Base-by-base conservation (phyloP, 352 stramenopile species). In the Blastocystis hominis region DNA sequence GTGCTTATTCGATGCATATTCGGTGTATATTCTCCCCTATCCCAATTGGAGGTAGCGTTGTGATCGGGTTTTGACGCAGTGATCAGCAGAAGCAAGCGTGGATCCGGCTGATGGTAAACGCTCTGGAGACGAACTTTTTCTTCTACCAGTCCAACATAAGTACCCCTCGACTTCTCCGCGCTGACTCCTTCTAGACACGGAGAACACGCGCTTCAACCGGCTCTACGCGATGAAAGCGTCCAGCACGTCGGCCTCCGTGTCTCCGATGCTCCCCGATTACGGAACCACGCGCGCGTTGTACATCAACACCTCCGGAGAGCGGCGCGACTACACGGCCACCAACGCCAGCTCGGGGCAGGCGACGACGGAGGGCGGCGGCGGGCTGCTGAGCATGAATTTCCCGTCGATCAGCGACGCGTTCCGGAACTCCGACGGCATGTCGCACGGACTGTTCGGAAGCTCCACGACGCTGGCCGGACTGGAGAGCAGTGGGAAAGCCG, bases 81-180 rank as follows among this genome's bases (percentile, higher is more conserved):
- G 40, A 36, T 3, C 46, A 66, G 24, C 72, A 84, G 36, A 30
- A 84, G 56, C 44, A 84, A 20, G 72, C 72, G 0, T 84, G 72
- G 72, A 40, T 69, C 34, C 53, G 72, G 9, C 36, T 84, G 17
- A 66, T 84, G 38, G 72, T 84, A 0, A 68, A 7, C 24, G 72
- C 72, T 30, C 55, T 84, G n/a, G 72, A 84, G 46, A 84, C 72
- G 0, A 69, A 84, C 44, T 84, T 84, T 15, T 84, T 84, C 72
- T 66, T 84, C 38, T 84, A 84, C 56, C n/a, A 30, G 24, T 69
- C 72, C 5, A 17, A 54, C 13, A 13, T 53, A 24, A 9, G 72
- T 84, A 13, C 24, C 24, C 24, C 24, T 30, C 24, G 24, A 30
- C 24, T 30, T 30, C 24, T 30, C 24, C 24, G 24, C 24, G 24